Conservation (phyloP, 208 protist species). For the Strigomonas culicis region DNA sequence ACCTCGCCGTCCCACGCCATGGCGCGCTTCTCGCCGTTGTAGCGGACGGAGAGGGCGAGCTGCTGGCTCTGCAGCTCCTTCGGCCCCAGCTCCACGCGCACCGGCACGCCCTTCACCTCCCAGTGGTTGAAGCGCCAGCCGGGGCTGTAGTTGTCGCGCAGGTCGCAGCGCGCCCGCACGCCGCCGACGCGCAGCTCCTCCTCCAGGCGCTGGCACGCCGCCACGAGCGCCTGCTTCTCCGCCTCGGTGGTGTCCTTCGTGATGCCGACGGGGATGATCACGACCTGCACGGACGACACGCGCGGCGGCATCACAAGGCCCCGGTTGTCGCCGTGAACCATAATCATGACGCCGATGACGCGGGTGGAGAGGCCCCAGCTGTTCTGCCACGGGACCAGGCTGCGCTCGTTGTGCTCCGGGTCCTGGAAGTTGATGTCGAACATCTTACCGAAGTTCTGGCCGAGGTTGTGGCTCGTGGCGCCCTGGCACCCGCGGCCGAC, state of each 20-base stretch:
- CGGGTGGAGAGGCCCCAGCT: constrained; percentile 99
- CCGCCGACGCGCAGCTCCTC: constrained; percentile 57
- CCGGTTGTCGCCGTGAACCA: constrained; percentile 98
- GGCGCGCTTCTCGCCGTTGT: constrained; percentile 57
- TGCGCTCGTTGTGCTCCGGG: constrained; percentile 78
- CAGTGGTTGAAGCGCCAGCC: constrained; percentile 99
- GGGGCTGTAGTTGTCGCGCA: constrained; percentile 94
- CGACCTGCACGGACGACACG: constrained; percentile 94
- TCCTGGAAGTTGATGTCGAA: constrained; percentile 97
- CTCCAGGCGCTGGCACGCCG: constrained; percentile 51
- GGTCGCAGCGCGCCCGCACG: constrained; percentile 90
- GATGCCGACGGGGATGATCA: constrained; percentile 92
- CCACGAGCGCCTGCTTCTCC: constrained; percentile 45
- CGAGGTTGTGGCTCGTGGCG: constrained; percentile 94
- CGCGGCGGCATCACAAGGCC: constrained; percentile 98
- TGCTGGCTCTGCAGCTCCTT: constrained; percentile 90
- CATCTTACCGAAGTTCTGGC: constrained; percentile 98
- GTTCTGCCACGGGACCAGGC: constrained; percentile 96
- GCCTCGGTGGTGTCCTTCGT: constrained; percentile 74
- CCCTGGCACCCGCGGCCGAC: constrained; percentile 97
- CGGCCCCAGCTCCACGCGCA: constrained; percentile 98
- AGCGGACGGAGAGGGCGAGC: constrained; percentile 58
- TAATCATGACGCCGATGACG: constrained; percentile 97
- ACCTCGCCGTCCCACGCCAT: constrained; percentile 59
- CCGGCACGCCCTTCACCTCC: constrained; percentile 96